A percentile compares a stretch with the other conserved stretches of the same genome.
Conservation (phyloP, 768 basidiomycete species). For the Pleurotus tuoliensis region DNA sequence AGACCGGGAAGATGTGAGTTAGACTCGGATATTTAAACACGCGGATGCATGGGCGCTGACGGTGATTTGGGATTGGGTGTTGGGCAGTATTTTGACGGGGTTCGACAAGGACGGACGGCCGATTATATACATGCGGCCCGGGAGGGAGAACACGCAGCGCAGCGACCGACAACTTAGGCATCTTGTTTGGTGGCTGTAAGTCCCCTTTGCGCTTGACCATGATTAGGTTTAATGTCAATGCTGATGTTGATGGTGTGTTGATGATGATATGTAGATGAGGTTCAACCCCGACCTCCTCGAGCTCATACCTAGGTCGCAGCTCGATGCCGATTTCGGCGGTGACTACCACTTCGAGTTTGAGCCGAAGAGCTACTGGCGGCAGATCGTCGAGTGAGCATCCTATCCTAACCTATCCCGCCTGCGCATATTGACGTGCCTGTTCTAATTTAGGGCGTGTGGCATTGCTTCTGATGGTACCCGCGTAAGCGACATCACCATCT, state of each 20-base stretch:
- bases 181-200: slow-evolving; percentile 84
- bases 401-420: neutral
- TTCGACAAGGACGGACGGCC: slow-evolving; percentile 88
- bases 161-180: slow-evolving; percentile 78
- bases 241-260: neutral
- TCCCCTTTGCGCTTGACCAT: slow-evolving; percentile 8
- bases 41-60: too few species aligned
- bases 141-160: slow-evolving; percentile 78
- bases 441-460: slow-evolving; percentile 42
- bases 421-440: neutral
- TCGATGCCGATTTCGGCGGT: slow-evolving; percentile 84
- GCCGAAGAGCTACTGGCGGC: slow-evolving; percentile 72
- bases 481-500: slow-evolving; percentile 14
- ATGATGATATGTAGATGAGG: slow-evolving; percentile 54
- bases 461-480: slow-evolving; percentile 55
- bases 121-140: slow-evolving; percentile 85
- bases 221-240: neutral
- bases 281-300: slow-evolving; percentile 83
- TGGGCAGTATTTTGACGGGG: slow-evolving; percentile 67
- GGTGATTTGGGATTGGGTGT: neutral
- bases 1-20: slow-evolving; percentile 85
- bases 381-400: slow-evolving; percentile 59
- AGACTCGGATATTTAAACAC: too few species aligned
- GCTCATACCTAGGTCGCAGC: slow-evolving; percentile 68
- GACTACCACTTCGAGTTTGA: slow-evolving; percentile 73